Evolutionary conservation across 1,139 yeast species (phyloP).

Genomic region (Candida sojae): DNA sequence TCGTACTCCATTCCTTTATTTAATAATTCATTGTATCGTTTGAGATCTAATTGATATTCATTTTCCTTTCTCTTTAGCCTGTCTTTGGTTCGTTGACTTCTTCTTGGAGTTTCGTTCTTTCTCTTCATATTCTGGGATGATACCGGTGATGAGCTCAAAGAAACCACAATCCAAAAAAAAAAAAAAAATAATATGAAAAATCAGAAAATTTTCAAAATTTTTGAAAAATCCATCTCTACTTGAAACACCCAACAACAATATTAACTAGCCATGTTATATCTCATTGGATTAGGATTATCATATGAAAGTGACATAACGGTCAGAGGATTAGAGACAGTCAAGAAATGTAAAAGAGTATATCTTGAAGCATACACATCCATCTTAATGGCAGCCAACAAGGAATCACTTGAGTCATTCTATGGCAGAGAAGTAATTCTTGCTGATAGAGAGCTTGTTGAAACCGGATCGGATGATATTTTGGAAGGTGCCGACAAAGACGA

Average conservation of each 20-base stretch:
- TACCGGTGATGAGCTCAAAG: background rate
- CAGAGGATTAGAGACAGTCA: slow-evolving; percentile 85
- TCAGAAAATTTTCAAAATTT: too few species aligned
- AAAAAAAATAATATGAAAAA: too few species aligned
- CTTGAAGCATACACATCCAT: slow-evolving; percentile 95
- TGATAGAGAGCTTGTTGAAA: slow-evolving; percentile 91
- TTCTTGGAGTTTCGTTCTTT: too few species aligned
- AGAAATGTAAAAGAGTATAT: slow-evolving; percentile 82
- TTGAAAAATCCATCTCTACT: too few species aligned
- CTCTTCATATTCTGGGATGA: slow-evolving; percentile 3
- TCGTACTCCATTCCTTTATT: slow-evolving; percentile 22
- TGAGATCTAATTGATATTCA: slow-evolving; percentile 20
- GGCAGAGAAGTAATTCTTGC: slow-evolving; percentile 87
- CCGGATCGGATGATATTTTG: slow-evolving; percentile 81
- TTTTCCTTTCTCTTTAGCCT: slow-evolving; percentile 1
- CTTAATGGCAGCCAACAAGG: slow-evolving; percentile 85
- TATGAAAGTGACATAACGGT: slow-evolving; percentile 91
- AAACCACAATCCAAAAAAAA: too few species aligned
- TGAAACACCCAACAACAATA: too few species aligned
- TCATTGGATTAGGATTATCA: slow-evolving; percentile 90
- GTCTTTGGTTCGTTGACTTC: background rate
- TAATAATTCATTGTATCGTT: slow-evolving; percentile 21
- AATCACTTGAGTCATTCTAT: slow-evolving; percentile 70
- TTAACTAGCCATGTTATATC: slow-evolving; percentile 59
- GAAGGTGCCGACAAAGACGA: slow-evolving; percentile 77